phyloP scores from a whole-genome alignment of 148 eudicot genomes.

The Amaranthus cruentus region DNA sequence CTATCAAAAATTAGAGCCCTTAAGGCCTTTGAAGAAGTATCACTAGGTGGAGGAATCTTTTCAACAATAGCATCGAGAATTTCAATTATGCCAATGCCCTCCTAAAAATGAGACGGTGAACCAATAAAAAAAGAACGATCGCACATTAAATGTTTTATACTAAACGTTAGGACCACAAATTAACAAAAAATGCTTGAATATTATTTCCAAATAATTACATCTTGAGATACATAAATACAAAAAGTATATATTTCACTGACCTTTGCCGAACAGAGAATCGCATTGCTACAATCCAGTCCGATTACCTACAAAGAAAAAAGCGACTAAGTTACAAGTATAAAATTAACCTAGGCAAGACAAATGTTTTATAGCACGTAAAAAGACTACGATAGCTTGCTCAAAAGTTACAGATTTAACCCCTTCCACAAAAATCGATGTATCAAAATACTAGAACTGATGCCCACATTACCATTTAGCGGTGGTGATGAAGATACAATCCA shows the following conservation, averaged over 20 bases:
- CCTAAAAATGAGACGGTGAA: conserved; percentile 45
- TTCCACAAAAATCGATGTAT: background rate
- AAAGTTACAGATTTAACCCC: background rate
- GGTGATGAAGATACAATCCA: background rate
- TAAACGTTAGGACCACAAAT: background rate
- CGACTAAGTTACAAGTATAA: background rate
- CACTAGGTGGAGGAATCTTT: conserved; percentile 77
- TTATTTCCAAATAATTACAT: background rate
- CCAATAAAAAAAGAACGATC: background rate
- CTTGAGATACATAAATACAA: background rate
- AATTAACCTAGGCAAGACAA: background rate
- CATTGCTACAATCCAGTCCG: conserved; percentile 94
- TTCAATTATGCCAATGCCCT: conserved; percentile 87
- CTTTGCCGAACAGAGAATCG: conserved; percentile 95
- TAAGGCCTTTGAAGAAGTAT: conserved; percentile 61
- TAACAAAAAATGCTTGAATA: background rate
- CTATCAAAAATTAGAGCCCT: conserved; percentile 99
- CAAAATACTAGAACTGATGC: background rate
- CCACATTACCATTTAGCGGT: background rate
- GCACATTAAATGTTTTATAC: too few relatives aligned
- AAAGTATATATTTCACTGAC: conserved; percentile 33
- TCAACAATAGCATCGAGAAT: conserved; percentile 81
- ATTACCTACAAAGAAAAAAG: conserved; percentile 47
- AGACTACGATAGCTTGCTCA: background rate
- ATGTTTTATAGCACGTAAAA: background rate